Conservation (phyloP, 2,329 filamentous ascomycete species). For the Bipolaris zeicola region DNA sequence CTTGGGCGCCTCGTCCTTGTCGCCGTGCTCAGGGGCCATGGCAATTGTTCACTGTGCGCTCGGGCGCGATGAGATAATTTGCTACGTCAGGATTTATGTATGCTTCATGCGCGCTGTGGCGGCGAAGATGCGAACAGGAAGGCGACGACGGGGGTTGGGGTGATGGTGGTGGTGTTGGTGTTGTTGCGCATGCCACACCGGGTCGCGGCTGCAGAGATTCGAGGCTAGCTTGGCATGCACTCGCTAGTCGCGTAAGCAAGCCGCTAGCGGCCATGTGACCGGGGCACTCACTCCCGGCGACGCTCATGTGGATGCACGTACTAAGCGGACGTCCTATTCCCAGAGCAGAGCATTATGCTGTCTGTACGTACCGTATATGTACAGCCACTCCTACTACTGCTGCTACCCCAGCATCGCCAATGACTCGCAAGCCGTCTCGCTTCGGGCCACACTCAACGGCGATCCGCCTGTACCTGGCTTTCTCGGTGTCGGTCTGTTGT, state of each 20-base stretch:
- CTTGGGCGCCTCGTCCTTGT: constrained; percentile 19
- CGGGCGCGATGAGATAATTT: constrained; percentile 22
- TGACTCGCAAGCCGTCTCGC: constrained; percentile 24
- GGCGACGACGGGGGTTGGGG: constrained; percentile 6
- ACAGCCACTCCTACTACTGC: background rate
- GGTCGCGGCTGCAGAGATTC: constrained; percentile 8
- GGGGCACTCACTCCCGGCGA: constrained; percentile 2
- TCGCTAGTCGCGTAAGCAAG: constrained; percentile 9
- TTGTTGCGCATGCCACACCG: constrained; percentile 5
- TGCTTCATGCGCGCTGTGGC: constrained; percentile 23
- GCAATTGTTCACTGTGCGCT: constrained; percentile 12
- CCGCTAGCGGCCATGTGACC: constrained; percentile 6
- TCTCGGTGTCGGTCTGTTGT: constrained; percentile 16
- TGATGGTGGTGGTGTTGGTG: background rate
- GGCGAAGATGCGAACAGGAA: constrained; percentile 13
- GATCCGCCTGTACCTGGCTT: constrained; percentile 22
- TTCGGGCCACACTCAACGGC: constrained; percentile 19
- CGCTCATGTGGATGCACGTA: background rate
- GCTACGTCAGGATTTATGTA: constrained; percentile 18
- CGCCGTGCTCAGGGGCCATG: constrained; percentile 22
- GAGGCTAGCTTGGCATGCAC: constrained; percentile 2
- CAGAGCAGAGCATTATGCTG: too few relatives aligned
- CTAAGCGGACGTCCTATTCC: background rate
- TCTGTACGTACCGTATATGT: too few relatives aligned
- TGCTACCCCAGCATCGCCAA: constrained; percentile 11